Evolutionary conservation across 2,329 filamentous ascomycete genomes (phyloP).

Genomic region (Xylaria sp.): DNA sequence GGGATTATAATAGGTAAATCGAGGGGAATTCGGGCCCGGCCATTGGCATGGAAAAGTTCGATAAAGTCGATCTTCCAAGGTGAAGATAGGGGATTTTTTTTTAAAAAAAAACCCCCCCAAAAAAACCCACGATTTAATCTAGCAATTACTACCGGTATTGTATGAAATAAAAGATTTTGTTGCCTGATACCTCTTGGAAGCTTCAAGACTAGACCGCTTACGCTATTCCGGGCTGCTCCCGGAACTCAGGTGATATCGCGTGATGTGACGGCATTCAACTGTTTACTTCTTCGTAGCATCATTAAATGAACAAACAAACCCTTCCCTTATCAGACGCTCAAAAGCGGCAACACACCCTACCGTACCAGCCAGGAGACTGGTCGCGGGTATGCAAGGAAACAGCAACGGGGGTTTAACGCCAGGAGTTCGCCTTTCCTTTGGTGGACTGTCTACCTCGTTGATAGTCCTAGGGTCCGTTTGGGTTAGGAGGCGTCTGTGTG

Average conservation of each 20-base stretch:
- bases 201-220: background rate
- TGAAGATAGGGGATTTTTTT: no score
- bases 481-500: constrained; percentile 17
- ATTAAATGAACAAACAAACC: background rate
- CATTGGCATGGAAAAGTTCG: background rate
- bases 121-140: no score
- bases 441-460: constrained; percentile 3
- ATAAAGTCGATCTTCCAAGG: no score
- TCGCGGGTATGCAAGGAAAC: background rate
- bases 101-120: no score
- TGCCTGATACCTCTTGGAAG: background rate
- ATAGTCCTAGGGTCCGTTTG: background rate
- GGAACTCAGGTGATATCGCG: background rate
- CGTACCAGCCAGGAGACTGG: constrained; percentile 1
- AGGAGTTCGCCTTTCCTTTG: background rate
- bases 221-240: constrained; percentile 1
- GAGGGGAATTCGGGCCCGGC: background rate
- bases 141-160: background rate
- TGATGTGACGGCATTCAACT: background rate
- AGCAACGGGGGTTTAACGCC: background rate
- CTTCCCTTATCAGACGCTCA: background rate
- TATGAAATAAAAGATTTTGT: background rate
- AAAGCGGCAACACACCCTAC: background rate
- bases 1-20: constrained; percentile 1
- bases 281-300: background rate